Evolutionary conservation across 805 yeast species (phyloP).

Genomic region (Sugiyamaella boreocaroliniensis): DNA sequence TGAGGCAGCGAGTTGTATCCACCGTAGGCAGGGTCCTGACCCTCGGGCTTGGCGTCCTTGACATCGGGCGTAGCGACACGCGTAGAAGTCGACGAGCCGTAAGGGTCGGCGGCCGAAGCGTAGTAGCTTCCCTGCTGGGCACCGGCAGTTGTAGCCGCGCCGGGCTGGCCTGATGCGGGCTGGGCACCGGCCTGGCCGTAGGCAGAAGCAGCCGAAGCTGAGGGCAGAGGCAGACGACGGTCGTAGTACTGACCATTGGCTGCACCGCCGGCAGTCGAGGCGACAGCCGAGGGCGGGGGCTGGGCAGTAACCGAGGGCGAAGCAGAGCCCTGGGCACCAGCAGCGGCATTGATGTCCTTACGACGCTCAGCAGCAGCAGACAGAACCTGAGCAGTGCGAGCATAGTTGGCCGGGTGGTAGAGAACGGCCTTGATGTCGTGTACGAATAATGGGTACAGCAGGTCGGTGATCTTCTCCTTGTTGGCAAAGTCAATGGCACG

Average conservation of each 20-base stretch:
- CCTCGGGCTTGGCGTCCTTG: background rate
- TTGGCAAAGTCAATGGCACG: constrained; percentile 78
- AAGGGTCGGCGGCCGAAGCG: background rate
- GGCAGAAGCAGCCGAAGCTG: background rate
- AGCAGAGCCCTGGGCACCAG: constrained; percentile 8
- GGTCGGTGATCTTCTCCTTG: constrained; percentile 64
- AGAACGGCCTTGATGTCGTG: constrained; percentile 46
- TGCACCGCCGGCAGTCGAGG: background rate
- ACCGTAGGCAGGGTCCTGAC: background rate
- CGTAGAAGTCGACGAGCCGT: background rate
- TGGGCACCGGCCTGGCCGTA: background rate
- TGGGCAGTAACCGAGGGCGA: constrained; percentile 5
- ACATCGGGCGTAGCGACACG: constrained; percentile 5
- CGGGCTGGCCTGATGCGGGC: background rate
- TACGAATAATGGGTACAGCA: constrained; percentile 63
- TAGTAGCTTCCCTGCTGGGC: background rate
- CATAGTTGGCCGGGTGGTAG: constrained; percentile 28
- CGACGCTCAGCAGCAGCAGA: constrained; percentile 30
- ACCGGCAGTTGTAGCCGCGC: background rate
- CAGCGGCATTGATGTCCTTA: constrained; percentile 16
- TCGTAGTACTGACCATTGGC: constrained; percentile 9
- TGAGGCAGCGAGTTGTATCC: constrained; percentile 10
- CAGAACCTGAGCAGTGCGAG: constrained; percentile 29
- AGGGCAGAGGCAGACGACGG: constrained; percentile 11
- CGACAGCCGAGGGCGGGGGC: constrained; percentile 1